Percentiles rank a stretch among this genome's conserved stretches.
Evolutionary conservation across 2,329 filamentous ascomycete species (phyloP).

Genomic region (Aureobasidium subglaciale): DNA sequence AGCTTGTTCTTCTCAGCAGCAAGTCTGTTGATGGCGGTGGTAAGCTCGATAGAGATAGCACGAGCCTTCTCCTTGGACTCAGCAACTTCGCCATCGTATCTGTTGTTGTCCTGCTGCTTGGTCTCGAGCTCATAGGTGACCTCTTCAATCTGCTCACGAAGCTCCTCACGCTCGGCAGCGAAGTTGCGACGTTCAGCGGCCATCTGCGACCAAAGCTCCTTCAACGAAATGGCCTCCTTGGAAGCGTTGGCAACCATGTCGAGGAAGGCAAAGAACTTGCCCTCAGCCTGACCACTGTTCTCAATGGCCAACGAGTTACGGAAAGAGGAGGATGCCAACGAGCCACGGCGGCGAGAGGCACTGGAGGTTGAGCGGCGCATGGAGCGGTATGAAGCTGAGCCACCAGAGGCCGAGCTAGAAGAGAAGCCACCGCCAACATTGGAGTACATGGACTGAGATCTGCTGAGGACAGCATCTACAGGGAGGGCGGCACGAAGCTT

Average conservation of each 20-base stretch:
- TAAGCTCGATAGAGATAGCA: conserved; percentile 21
- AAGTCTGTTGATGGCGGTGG: conserved; percentile 21
- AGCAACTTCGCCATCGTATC: conserved; percentile 21
- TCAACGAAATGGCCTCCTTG: conserved; percentile 25
- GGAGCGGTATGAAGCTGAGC: neutral
- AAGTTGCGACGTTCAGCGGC: conserved; percentile 26
- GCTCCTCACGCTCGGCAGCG: conserved; percentile 24
- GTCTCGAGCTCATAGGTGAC: conserved; percentile 23
- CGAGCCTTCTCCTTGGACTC: conserved; percentile 27
- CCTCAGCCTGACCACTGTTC: conserved; percentile 25
- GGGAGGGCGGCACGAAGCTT: conserved; percentile 10
- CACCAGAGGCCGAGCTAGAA: conserved; percentile 2
- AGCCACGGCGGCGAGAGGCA: conserved; percentile 18
- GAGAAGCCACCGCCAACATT: neutral
- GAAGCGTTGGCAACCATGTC: conserved; percentile 27
- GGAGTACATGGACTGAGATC: conserved; percentile 10
- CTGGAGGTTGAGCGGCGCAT: conserved; percentile 1
- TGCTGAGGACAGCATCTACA: conserved; percentile 9
- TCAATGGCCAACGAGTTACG: conserved; percentile 25
- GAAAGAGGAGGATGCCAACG: conserved; percentile 23
- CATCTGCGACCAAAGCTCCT: conserved; percentile 26
- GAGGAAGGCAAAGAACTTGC: conserved; percentile 27
- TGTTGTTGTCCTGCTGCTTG: conserved; percentile 19
- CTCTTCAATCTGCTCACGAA: conserved; percentile 25
- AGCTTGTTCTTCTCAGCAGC: conserved; percentile 24